Evolutionary conservation across 352 stramenopile species (phyloP).

Genomic region (Phytopythium helicoides): DNA sequence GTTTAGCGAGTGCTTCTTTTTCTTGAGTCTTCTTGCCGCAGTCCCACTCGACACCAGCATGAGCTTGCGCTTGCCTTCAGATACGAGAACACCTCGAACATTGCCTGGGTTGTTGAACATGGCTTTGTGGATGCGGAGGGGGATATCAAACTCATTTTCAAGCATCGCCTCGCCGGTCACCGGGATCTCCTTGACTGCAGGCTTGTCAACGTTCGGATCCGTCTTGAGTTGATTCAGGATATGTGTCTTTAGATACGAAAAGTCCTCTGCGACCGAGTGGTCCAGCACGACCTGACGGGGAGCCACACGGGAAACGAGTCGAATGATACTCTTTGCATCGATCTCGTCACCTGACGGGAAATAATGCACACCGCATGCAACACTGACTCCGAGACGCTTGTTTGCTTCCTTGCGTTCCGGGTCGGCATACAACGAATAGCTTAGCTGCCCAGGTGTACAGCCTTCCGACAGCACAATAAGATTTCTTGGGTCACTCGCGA

Average conservation of each 20-base stretch:
- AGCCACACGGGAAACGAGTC: slow-evolving; percentile 54
- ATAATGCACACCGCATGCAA: slow-evolving; percentile 81
- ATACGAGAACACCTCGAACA: slow-evolving; percentile 74
- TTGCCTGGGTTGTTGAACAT: slow-evolving; percentile 82
- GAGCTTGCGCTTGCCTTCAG: slow-evolving; percentile 78
- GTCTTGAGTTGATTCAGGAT: slow-evolving; percentile 49
- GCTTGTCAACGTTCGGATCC: slow-evolving; percentile 20
- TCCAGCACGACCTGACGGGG: slow-evolving; percentile 73
- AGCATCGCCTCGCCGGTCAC: slow-evolving; percentile 28
- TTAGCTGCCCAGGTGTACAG: slow-evolving; percentile 75
- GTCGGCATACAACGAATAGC: slow-evolving; percentile 81
- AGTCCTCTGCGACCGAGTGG: slow-evolving; percentile 47
- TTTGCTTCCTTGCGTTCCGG: slow-evolving; percentile 63
- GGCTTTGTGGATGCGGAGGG: slow-evolving; percentile 80
- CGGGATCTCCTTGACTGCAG: slow-evolving; percentile 32
- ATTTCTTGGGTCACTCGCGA: slow-evolving; percentile 73
- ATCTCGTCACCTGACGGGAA: slow-evolving; percentile 84
- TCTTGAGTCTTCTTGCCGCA: slow-evolving; percentile 73
- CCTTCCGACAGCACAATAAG: slow-evolving; percentile 83
- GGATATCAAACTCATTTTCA: slow-evolving; percentile 47
- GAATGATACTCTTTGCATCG: slow-evolving; percentile 81
- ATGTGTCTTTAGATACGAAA: slow-evolving; percentile 66
- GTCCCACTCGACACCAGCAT: slow-evolving; percentile 69
- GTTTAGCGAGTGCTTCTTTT: slow-evolving; percentile 80
- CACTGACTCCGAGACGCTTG: slow-evolving; percentile 64